Conservation (phyloP, 768 basidiomycete genomes). For the Phylloporus sp. region DNA sequence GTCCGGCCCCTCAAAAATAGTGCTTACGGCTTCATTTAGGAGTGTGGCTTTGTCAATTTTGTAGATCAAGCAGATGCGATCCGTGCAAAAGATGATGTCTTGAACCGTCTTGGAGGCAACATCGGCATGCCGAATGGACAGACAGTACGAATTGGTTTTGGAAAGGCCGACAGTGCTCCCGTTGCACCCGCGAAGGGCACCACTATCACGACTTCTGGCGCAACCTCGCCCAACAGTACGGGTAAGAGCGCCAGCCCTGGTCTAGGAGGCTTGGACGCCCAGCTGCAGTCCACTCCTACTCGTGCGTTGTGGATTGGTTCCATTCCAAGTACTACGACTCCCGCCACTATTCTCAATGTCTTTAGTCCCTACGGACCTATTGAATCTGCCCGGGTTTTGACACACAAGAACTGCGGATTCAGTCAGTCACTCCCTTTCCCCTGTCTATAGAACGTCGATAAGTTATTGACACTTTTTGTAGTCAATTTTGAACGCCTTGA, state of each 20-base stretch:
- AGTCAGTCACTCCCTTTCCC: conserved; percentile 42
- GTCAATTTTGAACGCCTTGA: conserved; percentile 98
- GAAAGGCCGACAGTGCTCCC: conserved; percentile 95
- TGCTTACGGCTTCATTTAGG: conserved; percentile 46
- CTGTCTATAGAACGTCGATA: not conserved
- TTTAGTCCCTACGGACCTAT: conserved; percentile 98
- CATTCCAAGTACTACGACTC: conserved; percentile 92
- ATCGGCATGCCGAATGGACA: conserved; percentile 94
- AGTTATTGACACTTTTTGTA: conserved; percentile 23
- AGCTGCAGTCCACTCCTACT: conserved; percentile 87
- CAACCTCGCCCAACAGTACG: conserved; percentile 56
- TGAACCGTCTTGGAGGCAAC: conserved; percentile 90
- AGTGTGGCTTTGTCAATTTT: conserved; percentile 99
- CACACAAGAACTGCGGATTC: conserved; percentile 96
- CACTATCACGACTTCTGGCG: conserved; percentile 53
- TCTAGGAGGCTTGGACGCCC: conserved; percentile 72
- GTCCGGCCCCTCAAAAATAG: not conserved
- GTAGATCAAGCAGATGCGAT: conserved; percentile 95
- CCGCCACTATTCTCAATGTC: conserved; percentile 89
- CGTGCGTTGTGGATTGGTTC: conserved; percentile 97
- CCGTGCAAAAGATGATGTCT: conserved; percentile 94
- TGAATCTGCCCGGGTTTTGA: conserved; percentile 92
- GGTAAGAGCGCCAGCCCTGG: conserved; percentile 50
- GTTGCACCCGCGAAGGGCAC: conserved; percentile 81
- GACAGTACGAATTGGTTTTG: conserved; percentile 96